Evolutionary conservation across 2,329 filamentous ascomycete genomes (phyloP).

Genomic region (Colletotrichum sp.): DNA sequence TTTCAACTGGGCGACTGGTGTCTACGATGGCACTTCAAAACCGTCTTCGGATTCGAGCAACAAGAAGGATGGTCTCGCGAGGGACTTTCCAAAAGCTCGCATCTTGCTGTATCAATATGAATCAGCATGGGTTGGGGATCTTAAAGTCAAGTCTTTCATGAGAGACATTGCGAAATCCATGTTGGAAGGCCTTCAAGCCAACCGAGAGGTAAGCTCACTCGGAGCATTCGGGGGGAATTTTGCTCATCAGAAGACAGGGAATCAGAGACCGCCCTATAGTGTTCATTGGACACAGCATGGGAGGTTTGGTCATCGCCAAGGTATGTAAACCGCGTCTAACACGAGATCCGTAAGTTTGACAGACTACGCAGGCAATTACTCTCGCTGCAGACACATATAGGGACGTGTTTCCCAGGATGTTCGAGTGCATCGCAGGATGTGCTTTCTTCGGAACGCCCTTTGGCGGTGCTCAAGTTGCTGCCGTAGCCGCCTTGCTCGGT

Average conservation of each 20-base stretch:
- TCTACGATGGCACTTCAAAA: conserved; percentile 35
- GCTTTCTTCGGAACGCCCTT: conserved; percentile 48
- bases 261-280: conserved; percentile 38
- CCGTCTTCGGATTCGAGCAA: conserved; percentile 39
- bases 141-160: conserved; percentile 47
- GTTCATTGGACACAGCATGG: conserved; percentile 50
- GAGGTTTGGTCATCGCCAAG: conserved; percentile 47
- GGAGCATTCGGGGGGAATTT: fast-evolving
- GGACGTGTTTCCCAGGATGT: conserved; percentile 41
- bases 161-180: conserved; percentile 41
- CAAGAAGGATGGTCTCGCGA: conserved; percentile 34
- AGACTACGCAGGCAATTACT: background rate
- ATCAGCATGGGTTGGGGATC: conserved; percentile 42
- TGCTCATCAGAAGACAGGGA: background rate
- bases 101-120: conserved; percentile 46
- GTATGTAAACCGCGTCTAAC: conserved; percentile 26
- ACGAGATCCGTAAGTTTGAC: background rate
- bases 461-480: conserved; percentile 39
- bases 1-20: conserved; percentile 44
- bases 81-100: conserved; percentile 44
- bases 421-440: conserved; percentile 42
- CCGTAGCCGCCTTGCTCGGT: conserved; percentile 40
- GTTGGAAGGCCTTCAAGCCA: conserved; percentile 35
- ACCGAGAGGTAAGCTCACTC: conserved; percentile 35
- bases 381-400: conserved; percentile 36